Evolutionary conservation across 306 rosid genomes (phyloP).

Genomic region (Aeschynomene evenia): DNA sequence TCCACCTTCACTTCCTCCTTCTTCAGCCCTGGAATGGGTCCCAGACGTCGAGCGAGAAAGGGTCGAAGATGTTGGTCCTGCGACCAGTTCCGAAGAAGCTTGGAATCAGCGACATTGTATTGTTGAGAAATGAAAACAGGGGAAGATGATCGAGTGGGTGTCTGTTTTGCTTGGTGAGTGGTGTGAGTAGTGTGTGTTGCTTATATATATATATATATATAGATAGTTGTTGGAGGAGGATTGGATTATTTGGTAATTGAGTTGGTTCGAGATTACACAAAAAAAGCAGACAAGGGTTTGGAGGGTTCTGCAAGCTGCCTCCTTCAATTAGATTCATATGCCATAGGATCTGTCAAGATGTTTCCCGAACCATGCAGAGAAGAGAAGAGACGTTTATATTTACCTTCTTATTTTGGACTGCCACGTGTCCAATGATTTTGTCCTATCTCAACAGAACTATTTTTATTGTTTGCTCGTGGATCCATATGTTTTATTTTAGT

Average conservation of each 20-base stretch:
- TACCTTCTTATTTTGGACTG: neutral
- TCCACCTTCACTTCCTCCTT: slow-evolving; percentile 47
- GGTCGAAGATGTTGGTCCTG: slow-evolving; percentile 41
- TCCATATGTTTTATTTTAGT: no score
- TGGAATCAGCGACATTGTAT: slow-evolving; percentile 42
- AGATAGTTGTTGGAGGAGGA: neutral
- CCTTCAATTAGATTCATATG: no score
- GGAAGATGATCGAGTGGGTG: no score
- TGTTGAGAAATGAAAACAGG: neutral
- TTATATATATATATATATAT: neutral
- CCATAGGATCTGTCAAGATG: neutral
- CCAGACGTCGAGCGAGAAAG: slow-evolving; percentile 39
- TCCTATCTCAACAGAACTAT: no score
- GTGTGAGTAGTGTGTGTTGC: neutral
- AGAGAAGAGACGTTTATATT: neutral
- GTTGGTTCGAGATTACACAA: neutral
- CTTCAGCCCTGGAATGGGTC: slow-evolving; percentile 41
- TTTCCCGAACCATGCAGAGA: neutral
- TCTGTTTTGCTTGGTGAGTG: neutral
- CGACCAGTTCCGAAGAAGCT: slow-evolving; percentile 40
- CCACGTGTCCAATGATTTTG: neutral
- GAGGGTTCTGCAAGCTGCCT: slow-evolving; percentile 11
- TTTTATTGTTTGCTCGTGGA: no score
- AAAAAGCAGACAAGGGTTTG: slow-evolving; percentile 1
- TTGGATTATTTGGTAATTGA: neutral